phyloP scores from a whole-genome alignment of 2,329 filamentous ascomycete genomes.

The Alternaria ventricosa region DNA sequence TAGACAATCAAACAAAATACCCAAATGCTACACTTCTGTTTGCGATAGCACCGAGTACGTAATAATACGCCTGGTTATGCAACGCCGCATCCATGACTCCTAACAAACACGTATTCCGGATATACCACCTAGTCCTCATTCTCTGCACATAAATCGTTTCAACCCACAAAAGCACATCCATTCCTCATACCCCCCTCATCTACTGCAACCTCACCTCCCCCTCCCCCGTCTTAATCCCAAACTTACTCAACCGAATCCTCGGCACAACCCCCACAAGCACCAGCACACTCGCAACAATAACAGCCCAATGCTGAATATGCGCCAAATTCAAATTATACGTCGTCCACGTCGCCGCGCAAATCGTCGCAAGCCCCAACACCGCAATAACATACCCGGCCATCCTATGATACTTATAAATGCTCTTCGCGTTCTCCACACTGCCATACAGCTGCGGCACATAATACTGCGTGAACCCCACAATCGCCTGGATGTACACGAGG shows the following conservation, averaged over 20 bases:
- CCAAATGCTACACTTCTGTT: no score
- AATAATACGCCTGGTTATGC: background rate
- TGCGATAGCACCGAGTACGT: no score
- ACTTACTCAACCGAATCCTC: constrained; percentile 81
- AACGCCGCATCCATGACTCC: background rate
- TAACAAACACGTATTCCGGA: no score
- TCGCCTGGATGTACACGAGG: constrained; percentile 72
- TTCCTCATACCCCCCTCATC: no score
- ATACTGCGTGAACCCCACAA: constrained; percentile 84
- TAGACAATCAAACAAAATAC: no score
- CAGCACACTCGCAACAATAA: constrained; percentile 69
- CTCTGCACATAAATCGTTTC: no score
- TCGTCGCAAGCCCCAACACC: constrained; percentile 73
- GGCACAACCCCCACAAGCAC: constrained; percentile 75
- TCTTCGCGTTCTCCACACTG: constrained; percentile 78
- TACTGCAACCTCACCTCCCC: constrained; percentile 7
- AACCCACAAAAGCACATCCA: background rate
- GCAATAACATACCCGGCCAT: constrained; percentile 76
- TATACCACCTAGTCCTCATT: background rate
- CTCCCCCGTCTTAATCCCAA: constrained; percentile 61
- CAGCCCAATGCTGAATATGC: constrained; percentile 77
- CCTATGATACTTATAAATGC: constrained; percentile 89
- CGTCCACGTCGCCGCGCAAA: constrained; percentile 78
- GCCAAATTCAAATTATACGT: constrained; percentile 73
- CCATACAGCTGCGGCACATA: constrained; percentile 77